Evolutionary conservation across 2,329 filamentous ascomycete species (phyloP).

Genomic region (Aureobasidium musti): DNA sequence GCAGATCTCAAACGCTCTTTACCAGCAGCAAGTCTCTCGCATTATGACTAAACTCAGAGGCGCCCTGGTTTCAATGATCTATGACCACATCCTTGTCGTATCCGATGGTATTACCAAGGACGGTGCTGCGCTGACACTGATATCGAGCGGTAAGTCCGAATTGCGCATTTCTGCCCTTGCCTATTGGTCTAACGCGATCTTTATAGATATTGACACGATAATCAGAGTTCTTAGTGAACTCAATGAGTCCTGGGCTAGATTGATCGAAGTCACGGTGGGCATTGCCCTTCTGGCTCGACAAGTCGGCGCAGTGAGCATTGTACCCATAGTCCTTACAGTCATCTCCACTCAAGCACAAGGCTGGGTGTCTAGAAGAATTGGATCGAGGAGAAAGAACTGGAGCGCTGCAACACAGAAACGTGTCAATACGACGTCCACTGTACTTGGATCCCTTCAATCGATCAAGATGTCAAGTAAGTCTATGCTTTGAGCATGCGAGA

Average conservation of each 20-base stretch:
- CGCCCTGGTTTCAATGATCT: neutral
- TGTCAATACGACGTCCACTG: neutral
- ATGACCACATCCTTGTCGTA: neutral
- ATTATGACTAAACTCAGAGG: conserved; percentile 13
- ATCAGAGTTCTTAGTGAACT: neutral
- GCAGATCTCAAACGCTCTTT: neutral
- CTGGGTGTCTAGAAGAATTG: conserved; percentile 1
- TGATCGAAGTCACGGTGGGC: conserved; percentile 9
- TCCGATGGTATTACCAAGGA: neutral
- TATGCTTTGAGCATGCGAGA: neutral
- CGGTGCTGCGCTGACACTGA: conserved; percentile 1
- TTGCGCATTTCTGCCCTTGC: too few relatives aligned
- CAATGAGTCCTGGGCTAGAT: conserved; percentile 7
- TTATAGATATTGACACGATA: neutral
- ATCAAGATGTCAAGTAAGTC: conserved; percentile 7
- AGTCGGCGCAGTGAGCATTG: neutral
- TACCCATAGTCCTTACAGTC: neutral
- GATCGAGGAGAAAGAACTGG: conserved; percentile 1
- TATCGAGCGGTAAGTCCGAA: neutral
- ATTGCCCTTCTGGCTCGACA: neutral
- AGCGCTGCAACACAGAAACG: neutral
- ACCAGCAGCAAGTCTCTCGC: conserved; percentile 1
- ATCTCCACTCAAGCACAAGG: neutral
- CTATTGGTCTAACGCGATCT: neutral
- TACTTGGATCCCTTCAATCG: neutral